Evolutionary conservation across 2,329 filamentous ascomycete species (phyloP).

Genomic region (Dothideomycetes sp.): DNA sequence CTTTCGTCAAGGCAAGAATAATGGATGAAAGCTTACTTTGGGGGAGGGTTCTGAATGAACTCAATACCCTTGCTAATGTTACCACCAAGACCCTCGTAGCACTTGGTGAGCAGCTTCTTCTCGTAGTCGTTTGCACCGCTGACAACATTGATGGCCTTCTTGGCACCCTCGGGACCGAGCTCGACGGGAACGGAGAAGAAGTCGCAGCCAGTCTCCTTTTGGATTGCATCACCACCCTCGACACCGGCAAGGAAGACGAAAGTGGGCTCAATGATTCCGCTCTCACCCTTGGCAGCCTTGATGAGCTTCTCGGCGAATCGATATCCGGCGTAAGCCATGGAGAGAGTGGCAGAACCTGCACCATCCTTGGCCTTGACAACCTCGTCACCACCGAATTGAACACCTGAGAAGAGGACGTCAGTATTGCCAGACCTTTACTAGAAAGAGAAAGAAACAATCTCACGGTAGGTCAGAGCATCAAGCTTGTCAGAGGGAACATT

Average conservation of each 20-base stretch:
- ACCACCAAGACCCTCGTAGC: conserved; percentile 68
- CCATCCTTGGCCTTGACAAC: conserved; percentile 93
- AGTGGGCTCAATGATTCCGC: conserved; percentile 86
- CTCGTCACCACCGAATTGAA: conserved; percentile 97
- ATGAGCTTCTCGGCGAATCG: conserved; percentile 92
- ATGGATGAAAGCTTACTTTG: conserved; percentile 56
- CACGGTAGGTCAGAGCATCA: conserved; percentile 77
- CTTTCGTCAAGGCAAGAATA: background rate
- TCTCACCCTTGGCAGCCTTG: conserved; percentile 78
- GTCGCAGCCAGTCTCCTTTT: conserved; percentile 70
- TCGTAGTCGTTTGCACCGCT: conserved; percentile 71
- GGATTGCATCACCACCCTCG: conserved; percentile 73
- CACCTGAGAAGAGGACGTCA: conserved; percentile 33
- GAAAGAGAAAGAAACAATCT: conserved; percentile 17
- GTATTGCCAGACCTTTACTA: background rate
- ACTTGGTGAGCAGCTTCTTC: conserved; percentile 72
- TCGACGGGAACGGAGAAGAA: conserved; percentile 96
- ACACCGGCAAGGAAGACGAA: conserved; percentile 93
- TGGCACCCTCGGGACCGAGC: conserved; percentile 75
- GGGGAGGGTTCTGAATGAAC: conserved; percentile 77
- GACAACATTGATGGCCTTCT: conserved; percentile 76
- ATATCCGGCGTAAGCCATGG: conserved; percentile 93
- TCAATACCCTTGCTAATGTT: conserved; percentile 92
- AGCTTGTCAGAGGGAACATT: conserved; percentile 82
- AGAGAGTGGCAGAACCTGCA: conserved; percentile 79